Percentiles rank a stretch among this genome's conserved stretches.
These are phyloP conservation scores for Lobosporangium transversale DNA, from an alignment of 192 early-diverging fungal genomes.

Conservation along the genomic window DNA sequence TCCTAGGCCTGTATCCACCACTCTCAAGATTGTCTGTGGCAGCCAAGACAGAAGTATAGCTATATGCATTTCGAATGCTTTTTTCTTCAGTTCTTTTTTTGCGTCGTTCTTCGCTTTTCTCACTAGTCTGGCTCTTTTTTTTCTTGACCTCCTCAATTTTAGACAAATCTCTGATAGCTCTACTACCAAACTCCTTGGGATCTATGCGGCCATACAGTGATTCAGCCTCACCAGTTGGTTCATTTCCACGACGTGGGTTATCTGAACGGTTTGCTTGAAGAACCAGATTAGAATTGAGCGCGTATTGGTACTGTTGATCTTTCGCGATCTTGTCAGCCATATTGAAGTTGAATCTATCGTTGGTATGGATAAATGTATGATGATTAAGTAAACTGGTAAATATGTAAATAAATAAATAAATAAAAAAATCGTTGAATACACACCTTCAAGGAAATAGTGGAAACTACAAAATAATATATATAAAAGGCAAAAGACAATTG, in stretches of 20 bases:
- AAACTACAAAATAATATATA: too few relatives aligned
- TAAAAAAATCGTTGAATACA: too few relatives aligned
- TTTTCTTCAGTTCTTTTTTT: slow-evolving; percentile 70
- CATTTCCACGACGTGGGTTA: slow-evolving; percentile 84
- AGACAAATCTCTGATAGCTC: slow-evolving; percentile 74
- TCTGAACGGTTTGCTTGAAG: slow-evolving; percentile 88
- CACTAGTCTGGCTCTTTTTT: slow-evolving; percentile 62
- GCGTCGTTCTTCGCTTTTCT: slow-evolving; percentile 63
- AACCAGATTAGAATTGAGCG: slow-evolving; percentile 96
- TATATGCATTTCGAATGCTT: slow-evolving; percentile 70
- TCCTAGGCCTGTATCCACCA: slow-evolving; percentile 86
- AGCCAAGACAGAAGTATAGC: slow-evolving; percentile 78
- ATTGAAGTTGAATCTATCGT: too few relatives aligned
- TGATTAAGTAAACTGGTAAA: too few relatives aligned
- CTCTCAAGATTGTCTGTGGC: slow-evolving; percentile 91
- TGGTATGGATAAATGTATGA: too few relatives aligned
- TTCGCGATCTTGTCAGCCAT: slow-evolving; percentile 77
- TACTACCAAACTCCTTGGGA: slow-evolving; percentile 84
- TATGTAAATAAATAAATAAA: too few relatives aligned
- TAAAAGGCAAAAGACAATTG: too few relatives aligned
- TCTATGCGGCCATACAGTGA: slow-evolving; percentile 89
- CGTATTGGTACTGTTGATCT: slow-evolving; percentile 80
- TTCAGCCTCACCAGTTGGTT: slow-evolving; percentile 96
- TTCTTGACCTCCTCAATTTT: slow-evolving; percentile 73
- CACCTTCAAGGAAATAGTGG: too few relatives aligned